phyloP scores from a whole-genome alignment of 2,329 filamentous ascomycete species.

The Aureobasidium sp. region DNA sequence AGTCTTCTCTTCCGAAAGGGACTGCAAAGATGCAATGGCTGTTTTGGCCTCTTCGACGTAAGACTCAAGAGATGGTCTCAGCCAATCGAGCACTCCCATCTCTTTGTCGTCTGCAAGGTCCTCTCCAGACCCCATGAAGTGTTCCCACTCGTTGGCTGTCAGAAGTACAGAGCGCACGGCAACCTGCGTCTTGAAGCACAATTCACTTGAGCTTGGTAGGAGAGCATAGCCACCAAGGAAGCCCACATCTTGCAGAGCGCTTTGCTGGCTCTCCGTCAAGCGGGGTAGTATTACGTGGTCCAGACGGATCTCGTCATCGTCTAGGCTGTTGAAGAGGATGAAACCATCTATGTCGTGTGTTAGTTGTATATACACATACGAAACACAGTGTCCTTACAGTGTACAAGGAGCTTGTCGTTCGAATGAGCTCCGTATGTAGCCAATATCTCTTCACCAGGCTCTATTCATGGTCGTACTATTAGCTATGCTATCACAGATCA shows the following conservation, averaged over 20 bases:
- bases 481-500: not conserved
- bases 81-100: constrained; percentile 20
- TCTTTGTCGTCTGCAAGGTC: constrained; percentile 25
- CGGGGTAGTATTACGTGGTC: constrained; percentile 35
- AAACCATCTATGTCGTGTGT: constrained; percentile 33
- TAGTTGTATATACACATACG: not conserved
- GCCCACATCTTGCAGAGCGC: constrained; percentile 34
- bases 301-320: constrained; percentile 34
- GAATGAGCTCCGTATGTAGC: constrained; percentile 63
- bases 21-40: constrained; percentile 14
- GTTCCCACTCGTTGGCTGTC: constrained; percentile 32
- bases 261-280: constrained; percentile 26
- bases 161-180: constrained; percentile 30
- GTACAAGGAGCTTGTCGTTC: constrained; percentile 64
- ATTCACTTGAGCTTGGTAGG: constrained; percentile 22
- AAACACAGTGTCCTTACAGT: constrained; percentile 37
- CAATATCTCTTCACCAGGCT: constrained; percentile 54
- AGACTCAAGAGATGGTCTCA: constrained; percentile 18
- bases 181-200: constrained; percentile 40
- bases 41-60: constrained; percentile 5
- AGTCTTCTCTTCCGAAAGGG: not conserved
- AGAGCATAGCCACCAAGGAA: constrained; percentile 33
- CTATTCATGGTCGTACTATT: constrained; percentile 16
- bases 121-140: constrained; percentile 29
- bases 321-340: constrained; percentile 24